These are phyloP conservation scores for Sclerospora graminicola DNA, from an alignment of 352 stramenopile genomes.

Conservation along the genomic window DNA sequence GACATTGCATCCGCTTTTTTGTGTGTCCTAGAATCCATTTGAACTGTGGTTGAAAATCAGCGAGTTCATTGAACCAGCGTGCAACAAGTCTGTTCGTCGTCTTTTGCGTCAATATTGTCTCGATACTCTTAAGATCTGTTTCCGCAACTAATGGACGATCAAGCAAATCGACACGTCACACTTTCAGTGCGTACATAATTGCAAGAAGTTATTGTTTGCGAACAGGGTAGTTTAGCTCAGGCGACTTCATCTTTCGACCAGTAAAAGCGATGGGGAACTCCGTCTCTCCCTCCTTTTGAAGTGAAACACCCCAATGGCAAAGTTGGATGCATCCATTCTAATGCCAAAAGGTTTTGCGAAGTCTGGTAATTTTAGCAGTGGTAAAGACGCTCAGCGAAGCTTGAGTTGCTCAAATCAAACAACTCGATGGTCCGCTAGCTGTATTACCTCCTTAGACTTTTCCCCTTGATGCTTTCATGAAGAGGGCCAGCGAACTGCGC, in stretches of 20 bases:
- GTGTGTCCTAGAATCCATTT: constrained; percentile 6
- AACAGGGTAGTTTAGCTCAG: background rate
- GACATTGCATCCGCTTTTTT: background rate
- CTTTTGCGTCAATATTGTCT: background rate
- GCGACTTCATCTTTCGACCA: too few relatives aligned
- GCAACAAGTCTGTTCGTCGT: background rate
- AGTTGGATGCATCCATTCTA: constrained; percentile 7
- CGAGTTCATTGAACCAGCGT: constrained; percentile 2
- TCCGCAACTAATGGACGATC: background rate
- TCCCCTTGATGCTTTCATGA: constrained; percentile 2
- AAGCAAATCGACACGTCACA: background rate
- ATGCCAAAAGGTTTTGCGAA: background rate
- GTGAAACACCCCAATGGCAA: constrained; percentile 4
- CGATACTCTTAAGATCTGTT: background rate
- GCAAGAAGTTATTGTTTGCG: background rate
- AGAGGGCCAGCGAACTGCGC: constrained; percentile 1
- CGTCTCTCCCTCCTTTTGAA: constrained; percentile 5
- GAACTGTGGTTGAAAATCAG: constrained; percentile 4
- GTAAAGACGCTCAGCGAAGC: background rate
- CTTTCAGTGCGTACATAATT: background rate
- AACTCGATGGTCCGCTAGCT: background rate
- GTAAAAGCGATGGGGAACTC: constrained; percentile 1
- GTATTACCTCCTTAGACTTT: background rate
- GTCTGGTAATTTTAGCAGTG: background rate
- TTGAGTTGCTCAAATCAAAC: background rate